Base-by-base conservation (phyloP, 305 asterid species). In the Petunia hybrid region DNA sequence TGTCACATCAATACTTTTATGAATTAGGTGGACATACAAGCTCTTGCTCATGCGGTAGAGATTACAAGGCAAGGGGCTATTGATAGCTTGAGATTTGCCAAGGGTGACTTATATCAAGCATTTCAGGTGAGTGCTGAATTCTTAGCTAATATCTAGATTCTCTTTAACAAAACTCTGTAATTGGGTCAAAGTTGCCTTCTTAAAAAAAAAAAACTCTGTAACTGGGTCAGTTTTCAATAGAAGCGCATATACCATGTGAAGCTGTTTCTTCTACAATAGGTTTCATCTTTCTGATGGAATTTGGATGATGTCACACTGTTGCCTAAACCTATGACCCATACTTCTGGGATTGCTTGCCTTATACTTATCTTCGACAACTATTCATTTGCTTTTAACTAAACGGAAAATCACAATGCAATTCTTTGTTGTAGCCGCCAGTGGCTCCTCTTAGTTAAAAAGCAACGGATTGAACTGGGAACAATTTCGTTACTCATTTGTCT, bases 21-120 rank as follows among this genome's bases (percentile, higher is more conserved):
- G 35, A 80, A 43, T 59, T 89, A 96, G 98, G 97, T 89, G 89
- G 99, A 96, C 86, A 92, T 96, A 83, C 99, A 96, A 88, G 98
- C 97, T 78, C 98, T 94, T 85, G 99, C 98, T 80, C 98, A 94
- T 90, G 98, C 99, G 1, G 98, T 93, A 86, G 98, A 96, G 88
- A 93, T 96, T 71, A 92, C 98, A 22, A 92, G 99, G 86, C 99
- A 94, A 86, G 97, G 97, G 84, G 98, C 97, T 45, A 90, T 96
- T 71, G 98, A 96, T 82, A 94, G 99, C 92, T 84, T 96, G 95
- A 94, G 92, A 86, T 89, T 93, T 86, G 92, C 99, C 69, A 94
- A 91, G 95, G 99, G 99, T 57, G 97, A 94, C 84, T 61, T 93
- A 65, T 84, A 89, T 87, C 94, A 85, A 90, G 98, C 98, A 81